phyloP scores from a whole-genome alignment of 129 eudicot genomes.

The Smallanthus sonchifolius region DNA sequence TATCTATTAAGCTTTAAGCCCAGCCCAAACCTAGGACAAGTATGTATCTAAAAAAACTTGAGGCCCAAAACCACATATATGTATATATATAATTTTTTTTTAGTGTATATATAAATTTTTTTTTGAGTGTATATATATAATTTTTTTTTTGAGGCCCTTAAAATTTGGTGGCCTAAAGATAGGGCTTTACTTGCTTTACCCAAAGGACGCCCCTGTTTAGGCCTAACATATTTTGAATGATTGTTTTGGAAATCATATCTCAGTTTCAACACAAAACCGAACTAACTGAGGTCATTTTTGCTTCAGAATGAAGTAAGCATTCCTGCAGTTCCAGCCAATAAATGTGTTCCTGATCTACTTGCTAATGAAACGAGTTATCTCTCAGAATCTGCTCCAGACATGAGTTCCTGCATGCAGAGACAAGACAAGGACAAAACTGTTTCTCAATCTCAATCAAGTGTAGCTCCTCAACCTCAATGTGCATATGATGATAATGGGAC shows the following conservation, averaged over 20 bases:
- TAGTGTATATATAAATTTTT: too few relatives aligned
- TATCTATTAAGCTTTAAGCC: too few relatives aligned
- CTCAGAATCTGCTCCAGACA: conserved; percentile 87
- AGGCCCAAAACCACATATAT: too few relatives aligned
- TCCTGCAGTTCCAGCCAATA: conserved; percentile 23
- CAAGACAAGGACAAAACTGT: conserved; percentile 22
- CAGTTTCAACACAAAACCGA: not conserved
- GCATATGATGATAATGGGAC: conserved; percentile 15
- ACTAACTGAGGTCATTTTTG: conserved; percentile 4
- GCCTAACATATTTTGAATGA: not conserved
- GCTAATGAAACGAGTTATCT: conserved; percentile 60
- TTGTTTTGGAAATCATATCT: not conserved
- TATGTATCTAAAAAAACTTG: too few relatives aligned
- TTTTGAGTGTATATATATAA: too few relatives aligned
- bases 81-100: too few relatives aligned
- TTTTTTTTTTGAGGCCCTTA: too few relatives aligned
- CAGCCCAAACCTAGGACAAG: too few relatives aligned
- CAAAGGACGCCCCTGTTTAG: too few relatives aligned
- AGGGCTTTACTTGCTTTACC: too few relatives aligned
- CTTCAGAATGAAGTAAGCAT: conserved; percentile 21
- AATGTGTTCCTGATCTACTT: conserved; percentile 35
- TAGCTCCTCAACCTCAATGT: conserved; percentile 36
- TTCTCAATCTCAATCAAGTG: conserved; percentile 62
- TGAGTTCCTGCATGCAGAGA: conserved; percentile 53
- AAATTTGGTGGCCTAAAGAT: too few relatives aligned